Evolutionary conservation across 2,329 filamentous ascomycete species (phyloP).

Genomic region (Fusarium xylarioides): DNA sequence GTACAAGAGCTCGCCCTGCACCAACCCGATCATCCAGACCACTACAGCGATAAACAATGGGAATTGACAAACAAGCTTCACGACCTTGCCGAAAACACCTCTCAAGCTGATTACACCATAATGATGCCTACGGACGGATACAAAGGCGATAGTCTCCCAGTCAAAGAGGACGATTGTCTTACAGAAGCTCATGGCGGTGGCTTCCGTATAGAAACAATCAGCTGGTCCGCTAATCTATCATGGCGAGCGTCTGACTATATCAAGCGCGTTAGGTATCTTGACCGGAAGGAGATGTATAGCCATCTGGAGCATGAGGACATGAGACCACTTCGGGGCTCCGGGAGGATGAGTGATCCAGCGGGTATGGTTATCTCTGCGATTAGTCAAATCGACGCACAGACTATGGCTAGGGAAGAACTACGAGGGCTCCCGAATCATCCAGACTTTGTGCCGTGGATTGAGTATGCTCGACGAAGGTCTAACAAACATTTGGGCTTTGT

Average conservation of each 20-base stretch:
- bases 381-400: constrained; percentile 20
- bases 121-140: constrained; percentile 44
- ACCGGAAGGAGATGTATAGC: constrained; percentile 3
- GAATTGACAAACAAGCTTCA: constrained; percentile 36
- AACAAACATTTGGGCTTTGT: not conserved
- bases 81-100: constrained; percentile 34
- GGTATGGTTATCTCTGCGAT: not conserved
- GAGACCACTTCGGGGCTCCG: rapidly evolving
- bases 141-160: constrained; percentile 26
- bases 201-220: constrained; percentile 13
- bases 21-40: not conserved
- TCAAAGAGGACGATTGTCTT: constrained; percentile 12
- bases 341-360: constrained; percentile 1
- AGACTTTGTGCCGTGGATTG: constrained; percentile 16
- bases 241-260: constrained; percentile 11
- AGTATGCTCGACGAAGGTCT: not conserved
- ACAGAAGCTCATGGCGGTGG: not conserved
- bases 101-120: constrained; percentile 39
- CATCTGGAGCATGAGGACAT: not conserved
- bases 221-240: constrained; percentile 10
- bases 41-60: constrained; percentile 16
- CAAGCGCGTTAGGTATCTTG: not conserved
- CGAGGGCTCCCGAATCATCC: not conserved
- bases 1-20: constrained; percentile 7
- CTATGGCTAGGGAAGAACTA: constrained; percentile 20